Conservation (phyloP, 805 yeast species). For the Candida wancherniae region DNA sequence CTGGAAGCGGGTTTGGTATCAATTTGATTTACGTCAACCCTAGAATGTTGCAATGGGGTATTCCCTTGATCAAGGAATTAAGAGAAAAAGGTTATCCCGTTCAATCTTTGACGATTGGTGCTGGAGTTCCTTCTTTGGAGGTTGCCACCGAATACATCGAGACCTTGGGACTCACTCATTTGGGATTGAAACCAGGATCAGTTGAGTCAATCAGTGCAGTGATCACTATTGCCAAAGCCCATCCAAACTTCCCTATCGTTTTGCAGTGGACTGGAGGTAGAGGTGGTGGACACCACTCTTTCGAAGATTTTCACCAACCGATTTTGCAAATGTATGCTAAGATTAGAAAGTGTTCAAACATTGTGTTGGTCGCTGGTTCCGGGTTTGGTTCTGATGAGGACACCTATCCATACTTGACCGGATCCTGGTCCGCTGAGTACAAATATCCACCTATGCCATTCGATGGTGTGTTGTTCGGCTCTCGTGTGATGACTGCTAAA, state of each 20-base stretch:
- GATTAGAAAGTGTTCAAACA: slow-evolving; percentile 87
- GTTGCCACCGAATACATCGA: slow-evolving; percentile 96
- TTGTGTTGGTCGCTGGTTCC: slow-evolving; percentile 91
- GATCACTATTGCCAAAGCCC: slow-evolving; percentile 88
- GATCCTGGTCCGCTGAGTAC: slow-evolving; percentile 86
- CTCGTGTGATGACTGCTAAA: slow-evolving; percentile 95
- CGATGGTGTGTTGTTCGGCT: slow-evolving; percentile 94
- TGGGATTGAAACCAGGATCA: slow-evolving; percentile 97
- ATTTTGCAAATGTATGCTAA: slow-evolving; percentile 91
- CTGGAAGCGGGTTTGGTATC: slow-evolving; percentile 88
- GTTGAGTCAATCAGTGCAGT: slow-evolving; percentile 85
- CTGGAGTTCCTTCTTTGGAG: slow-evolving; percentile 98
- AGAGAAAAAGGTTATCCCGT: slow-evolving; percentile 93
- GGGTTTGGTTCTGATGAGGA: slow-evolving; percentile 98
- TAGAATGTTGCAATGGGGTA: slow-evolving; percentile 97
- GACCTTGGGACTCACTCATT: slow-evolving; percentile 85
- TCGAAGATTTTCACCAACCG: slow-evolving; percentile 98
- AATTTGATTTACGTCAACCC: slow-evolving; percentile 96
- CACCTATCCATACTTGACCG: slow-evolving; percentile 95
- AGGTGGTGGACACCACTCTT: slow-evolving; percentile 99
- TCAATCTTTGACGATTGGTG: slow-evolving; percentile 95
- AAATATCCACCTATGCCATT: slow-evolving; percentile 98
- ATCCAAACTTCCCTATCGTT: slow-evolving; percentile 94
- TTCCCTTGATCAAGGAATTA: slow-evolving; percentile 85
- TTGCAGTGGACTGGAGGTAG: slow-evolving; percentile 99